phyloP scores from a whole-genome alignment of 2,329 filamentous ascomycete genomes.

The Dothideomycetes sp. region DNA sequence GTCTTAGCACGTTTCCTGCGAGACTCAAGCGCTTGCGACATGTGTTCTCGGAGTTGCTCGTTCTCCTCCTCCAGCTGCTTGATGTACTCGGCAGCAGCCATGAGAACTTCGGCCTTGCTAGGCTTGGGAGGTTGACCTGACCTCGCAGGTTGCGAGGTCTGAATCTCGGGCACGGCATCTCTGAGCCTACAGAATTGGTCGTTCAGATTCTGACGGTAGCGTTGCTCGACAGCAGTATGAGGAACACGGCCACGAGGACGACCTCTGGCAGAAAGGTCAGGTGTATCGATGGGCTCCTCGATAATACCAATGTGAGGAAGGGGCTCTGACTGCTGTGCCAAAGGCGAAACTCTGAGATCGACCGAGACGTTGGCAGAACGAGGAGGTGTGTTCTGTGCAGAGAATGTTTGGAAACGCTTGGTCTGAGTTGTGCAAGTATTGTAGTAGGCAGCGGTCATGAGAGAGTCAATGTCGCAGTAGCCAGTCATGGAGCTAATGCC shows the following conservation, averaged over 20 bases:
- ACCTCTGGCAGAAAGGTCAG: background rate
- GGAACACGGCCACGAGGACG: background rate
- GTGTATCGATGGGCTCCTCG: background rate
- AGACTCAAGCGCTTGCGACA: background rate
- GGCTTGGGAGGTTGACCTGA: slow-evolving; percentile 7
- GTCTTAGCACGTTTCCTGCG: slow-evolving; percentile 6
- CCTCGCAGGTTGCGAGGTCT: slow-evolving; percentile 3
- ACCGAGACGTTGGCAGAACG: too few species aligned
- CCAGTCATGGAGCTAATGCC: slow-evolving; percentile 10
- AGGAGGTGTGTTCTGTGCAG: slow-evolving; percentile 1
- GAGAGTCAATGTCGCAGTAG: slow-evolving; percentile 11
- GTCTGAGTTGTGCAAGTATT: slow-evolving; percentile 3
- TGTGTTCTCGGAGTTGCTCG: slow-evolving; percentile 2
- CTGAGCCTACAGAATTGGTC: slow-evolving; percentile 2
- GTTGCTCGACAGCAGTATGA: slow-evolving; percentile 11
- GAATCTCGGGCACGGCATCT: slow-evolving; percentile 1
- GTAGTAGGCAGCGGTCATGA: slow-evolving; percentile 7
- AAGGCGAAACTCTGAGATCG: background rate
- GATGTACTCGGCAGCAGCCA: slow-evolving; percentile 10
- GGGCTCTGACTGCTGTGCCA: too few species aligned
- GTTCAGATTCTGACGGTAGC: slow-evolving; percentile 8
- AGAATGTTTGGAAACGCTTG: slow-evolving; percentile 7
- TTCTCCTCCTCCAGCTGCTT: slow-evolving; percentile 11
- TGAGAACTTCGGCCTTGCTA: slow-evolving; percentile 6
- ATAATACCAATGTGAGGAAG: too few species aligned